Evolutionary conservation across 1,284 basidiomycete species (phyloP), one percentile per base, ranked within the genome.

Genomic region (Xerocomus nothofagi): DNA sequence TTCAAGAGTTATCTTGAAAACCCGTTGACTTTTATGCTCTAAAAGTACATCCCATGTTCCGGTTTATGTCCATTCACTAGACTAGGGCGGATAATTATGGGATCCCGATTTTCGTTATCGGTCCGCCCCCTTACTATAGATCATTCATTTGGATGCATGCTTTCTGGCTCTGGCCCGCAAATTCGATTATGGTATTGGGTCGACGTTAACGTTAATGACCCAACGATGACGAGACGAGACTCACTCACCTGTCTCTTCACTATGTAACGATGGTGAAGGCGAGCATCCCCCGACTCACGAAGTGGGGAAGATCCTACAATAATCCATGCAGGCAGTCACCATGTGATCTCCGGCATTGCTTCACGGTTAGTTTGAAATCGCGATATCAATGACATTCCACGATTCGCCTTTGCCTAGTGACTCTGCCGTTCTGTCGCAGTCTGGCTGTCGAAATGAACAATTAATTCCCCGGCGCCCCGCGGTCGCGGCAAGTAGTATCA

Each of bases 1-100:
- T 98, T 99, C 83, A 98, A 94, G 78, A 88, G 91, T 40, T 98
- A 96, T 74, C 77, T 99, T 57, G 97, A 99, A 79, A 97, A 98
- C 73, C 93, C 96, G 46, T 73, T 97, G 65, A 91, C 91, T 24
- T 92, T 94, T 67, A 92, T 95, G 89, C 80, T 93, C 49, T 95
- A 70, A 84, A 61, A 54, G 44, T 46, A 40, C n/a, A 27, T 47
- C 26, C 37, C 17, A 43, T 37, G 33, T 18, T 27, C 37, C 50
- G 30, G 26, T 32, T 43, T 18, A 26, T 46, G 43, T 45, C 32
- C 33, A 27, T 37, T 18, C 31, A 27, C 29, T 36, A 33, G 17
- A 33, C n/a, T 17, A 40, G 18, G 20, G 41, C 0, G 29, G 39
- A 44, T 36, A 20, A 17, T 39, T 31, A 47, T 44, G 31, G 39